A percentile compares a stretch with the other conserved stretches of the same genome.
phyloP scores from a whole-genome alignment of 495 filamentous ascomycete species.

The Xylaria telfairii region DNA sequence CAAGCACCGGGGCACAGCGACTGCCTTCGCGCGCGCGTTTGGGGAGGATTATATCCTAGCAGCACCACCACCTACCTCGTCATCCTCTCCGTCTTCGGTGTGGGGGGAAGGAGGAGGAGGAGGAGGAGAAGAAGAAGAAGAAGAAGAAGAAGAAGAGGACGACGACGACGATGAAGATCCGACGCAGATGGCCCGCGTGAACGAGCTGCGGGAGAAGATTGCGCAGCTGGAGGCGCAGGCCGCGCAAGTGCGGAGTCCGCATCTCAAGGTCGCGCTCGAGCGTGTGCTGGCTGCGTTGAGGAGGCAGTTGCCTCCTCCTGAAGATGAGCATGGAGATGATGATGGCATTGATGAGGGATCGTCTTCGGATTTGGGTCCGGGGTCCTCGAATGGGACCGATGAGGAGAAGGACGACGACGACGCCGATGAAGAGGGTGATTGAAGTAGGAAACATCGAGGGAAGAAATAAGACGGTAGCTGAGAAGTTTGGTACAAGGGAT shows the following conservation, averaged over 20 bases:
- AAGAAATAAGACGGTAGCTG: background rate
- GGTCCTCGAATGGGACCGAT: no score
- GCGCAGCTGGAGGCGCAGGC: conserved; percentile 36
- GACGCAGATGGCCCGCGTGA: conserved; percentile 15
- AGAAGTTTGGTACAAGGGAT: background rate
- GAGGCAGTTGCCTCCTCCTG: conserved; percentile 35
- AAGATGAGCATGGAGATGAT: conserved; percentile 2
- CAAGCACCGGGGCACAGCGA: conserved; percentile 37
- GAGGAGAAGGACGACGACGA: background rate
- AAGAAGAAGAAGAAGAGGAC: conserved; percentile 27
- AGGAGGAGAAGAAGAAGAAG: conserved; percentile 24
- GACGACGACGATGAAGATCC: conserved; percentile 34
- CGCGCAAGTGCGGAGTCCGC: conserved; percentile 36
- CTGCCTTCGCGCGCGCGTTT: conserved; percentile 53
- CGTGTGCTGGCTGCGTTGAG: conserved; percentile 37
- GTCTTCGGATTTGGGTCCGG: no score
- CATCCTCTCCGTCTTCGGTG: background rate
- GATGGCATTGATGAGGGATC: background rate
- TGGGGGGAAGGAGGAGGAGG: conserved; percentile 22
- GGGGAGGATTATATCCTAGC: conserved; percentile 37
- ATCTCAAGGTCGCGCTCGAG: conserved; percentile 36
- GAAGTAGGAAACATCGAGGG: no score
- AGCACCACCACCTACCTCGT: conserved; percentile 2
- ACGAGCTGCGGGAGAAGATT: conserved; percentile 41
- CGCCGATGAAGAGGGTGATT: background rate